Base-by-base conservation (phyloP, 1,284 basidiomycete species). In the Papiliotrema laurentii region DNA sequence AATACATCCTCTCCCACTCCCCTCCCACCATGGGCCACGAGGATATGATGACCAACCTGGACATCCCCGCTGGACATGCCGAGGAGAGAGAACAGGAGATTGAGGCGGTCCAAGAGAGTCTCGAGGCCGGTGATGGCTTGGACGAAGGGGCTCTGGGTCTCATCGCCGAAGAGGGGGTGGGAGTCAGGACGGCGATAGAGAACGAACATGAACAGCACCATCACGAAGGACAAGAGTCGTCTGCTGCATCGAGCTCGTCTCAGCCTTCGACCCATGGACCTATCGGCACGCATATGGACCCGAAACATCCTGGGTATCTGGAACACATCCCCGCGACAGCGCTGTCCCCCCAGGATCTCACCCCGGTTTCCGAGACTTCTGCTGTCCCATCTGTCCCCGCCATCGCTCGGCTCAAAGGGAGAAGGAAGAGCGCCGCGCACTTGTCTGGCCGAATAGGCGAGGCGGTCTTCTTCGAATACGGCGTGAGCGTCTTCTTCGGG, bases 401-500 rank as follows among this genome's bases (percentile, higher is more conserved):
- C 7, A n/a, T 18, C 14, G 6, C 19, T 6, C 7, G 34, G 10
- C 30, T n/a, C 16, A 40, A 25, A 41, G 14, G 3, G 33, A 25
- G 54, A 39, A 33, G 53, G 35, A 42, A 60, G 21, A 61, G 61
- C 36, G 58, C 13, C 5, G 40, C 35, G 0, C 50, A 59, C 19
- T 53, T 50, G 1, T 54, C 47, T 35, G 59, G 38, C 36, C 58
- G 58, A 6, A 76, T 89, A n/a, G 89, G 83, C 0, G 90, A 94
- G 66, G 86, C 82, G 0, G 80, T 93, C 5, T 90, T 92, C 71
- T 92, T 92, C 61, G 82, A 85, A 19, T 78, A 77, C 54, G 76
- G 88, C 19, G 90, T 93, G 2, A 83, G 82, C 0, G 89, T 93
- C 1, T 93, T 93, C 71, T 91, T 89, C 67, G 90, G 90, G 0